Evolutionary conservation across 2,329 filamentous ascomycete species (phyloP).

Genomic region (Leptoxyphium fumago): DNA sequence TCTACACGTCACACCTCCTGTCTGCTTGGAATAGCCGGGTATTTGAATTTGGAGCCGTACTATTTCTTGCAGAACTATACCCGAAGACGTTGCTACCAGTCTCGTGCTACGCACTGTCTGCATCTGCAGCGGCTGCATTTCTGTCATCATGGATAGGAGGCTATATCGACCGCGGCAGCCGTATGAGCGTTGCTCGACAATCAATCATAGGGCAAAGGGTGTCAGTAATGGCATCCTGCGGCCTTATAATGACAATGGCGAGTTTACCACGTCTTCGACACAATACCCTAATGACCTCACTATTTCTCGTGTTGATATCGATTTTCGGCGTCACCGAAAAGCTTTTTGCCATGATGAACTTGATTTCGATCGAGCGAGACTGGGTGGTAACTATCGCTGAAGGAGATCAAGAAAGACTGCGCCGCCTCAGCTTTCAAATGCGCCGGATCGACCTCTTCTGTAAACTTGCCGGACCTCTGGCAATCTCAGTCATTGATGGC

Average conservation of each 20-base stretch:
- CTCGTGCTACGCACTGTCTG: conserved; percentile 51
- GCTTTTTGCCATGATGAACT: conserved; percentile 47
- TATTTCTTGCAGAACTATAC: conserved; percentile 32
- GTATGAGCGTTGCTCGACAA: conserved; percentile 24
- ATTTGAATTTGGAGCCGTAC: conserved; percentile 36
- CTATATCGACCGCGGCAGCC: conserved; percentile 40
- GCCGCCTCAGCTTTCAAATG: conserved; percentile 41
- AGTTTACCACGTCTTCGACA: too few species aligned
- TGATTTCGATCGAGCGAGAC: conserved; percentile 55
- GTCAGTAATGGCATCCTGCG: conserved; percentile 13
- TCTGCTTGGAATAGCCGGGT: conserved; percentile 35
- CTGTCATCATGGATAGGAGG: conserved; percentile 45
- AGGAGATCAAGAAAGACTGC: conserved; percentile 18
- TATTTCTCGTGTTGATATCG: conserved; percentile 24
- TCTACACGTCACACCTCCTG: conserved; percentile 33
- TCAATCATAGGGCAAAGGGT: conserved; percentile 21
- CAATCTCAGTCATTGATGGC: conserved; percentile 35
- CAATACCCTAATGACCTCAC: not conserved
- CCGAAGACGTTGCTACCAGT: conserved; percentile 46
- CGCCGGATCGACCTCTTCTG: conserved; percentile 44
- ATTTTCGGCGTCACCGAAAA: conserved; percentile 56
- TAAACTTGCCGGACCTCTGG: conserved; percentile 41
- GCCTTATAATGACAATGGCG: not conserved
- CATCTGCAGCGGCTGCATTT: conserved; percentile 42
- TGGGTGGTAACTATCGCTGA: conserved; percentile 46